Percentiles rank a stretch among this genome's conserved stretches.
Evolutionary conservation across 495 filamentous ascomycete species (phyloP).

Genomic region (Zalerion maritima): DNA sequence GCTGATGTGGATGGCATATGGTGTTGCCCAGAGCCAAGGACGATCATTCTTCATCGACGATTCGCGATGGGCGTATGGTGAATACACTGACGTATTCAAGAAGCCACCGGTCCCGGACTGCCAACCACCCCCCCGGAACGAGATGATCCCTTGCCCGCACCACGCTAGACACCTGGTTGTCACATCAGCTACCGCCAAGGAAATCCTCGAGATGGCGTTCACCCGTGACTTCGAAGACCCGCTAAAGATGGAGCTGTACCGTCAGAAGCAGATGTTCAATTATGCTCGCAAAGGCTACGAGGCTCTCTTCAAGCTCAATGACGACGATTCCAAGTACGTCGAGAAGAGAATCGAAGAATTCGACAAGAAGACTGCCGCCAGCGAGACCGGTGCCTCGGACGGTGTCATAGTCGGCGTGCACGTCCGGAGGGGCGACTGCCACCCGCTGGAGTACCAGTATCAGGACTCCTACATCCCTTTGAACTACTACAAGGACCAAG

Average conservation of each 20-base stretch:
- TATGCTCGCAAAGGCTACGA: slow-evolving; percentile 49
- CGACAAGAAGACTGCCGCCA: slow-evolving; percentile 24
- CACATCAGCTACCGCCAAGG: slow-evolving; percentile 43
- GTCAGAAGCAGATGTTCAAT: slow-evolving; percentile 40
- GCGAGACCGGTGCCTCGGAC: slow-evolving; percentile 17
- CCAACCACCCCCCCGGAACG: slow-evolving; percentile 41
- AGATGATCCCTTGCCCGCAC: slow-evolving; percentile 58
- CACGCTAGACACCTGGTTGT: slow-evolving; percentile 51
- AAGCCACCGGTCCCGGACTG: slow-evolving; percentile 42
- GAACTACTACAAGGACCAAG: slow-evolving; percentile 37
- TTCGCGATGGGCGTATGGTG: slow-evolving; percentile 60
- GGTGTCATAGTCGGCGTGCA: slow-evolving; percentile 49
- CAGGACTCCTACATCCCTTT: slow-evolving; percentile 53
- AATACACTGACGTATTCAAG: slow-evolving; percentile 51
- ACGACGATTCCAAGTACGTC: slow-evolving; percentile 43
- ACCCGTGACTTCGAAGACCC: slow-evolving; percentile 32
- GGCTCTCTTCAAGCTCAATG: slow-evolving; percentile 43
- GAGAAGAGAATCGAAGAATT: slow-evolving; percentile 32
- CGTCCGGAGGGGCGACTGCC: slow-evolving; percentile 56
- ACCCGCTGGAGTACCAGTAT: slow-evolving; percentile 52
- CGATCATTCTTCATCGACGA: slow-evolving; percentile 65
- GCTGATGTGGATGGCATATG: slow-evolving; percentile 64
- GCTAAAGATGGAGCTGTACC: slow-evolving; percentile 28
- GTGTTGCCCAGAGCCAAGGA: slow-evolving; percentile 51
- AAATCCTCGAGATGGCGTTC: slow-evolving; percentile 43